Evolutionary conservation across 441 rosid genomes (phyloP), one percentile per base, ranked within the genome.

Genomic region (Erodium texanum): DNA sequence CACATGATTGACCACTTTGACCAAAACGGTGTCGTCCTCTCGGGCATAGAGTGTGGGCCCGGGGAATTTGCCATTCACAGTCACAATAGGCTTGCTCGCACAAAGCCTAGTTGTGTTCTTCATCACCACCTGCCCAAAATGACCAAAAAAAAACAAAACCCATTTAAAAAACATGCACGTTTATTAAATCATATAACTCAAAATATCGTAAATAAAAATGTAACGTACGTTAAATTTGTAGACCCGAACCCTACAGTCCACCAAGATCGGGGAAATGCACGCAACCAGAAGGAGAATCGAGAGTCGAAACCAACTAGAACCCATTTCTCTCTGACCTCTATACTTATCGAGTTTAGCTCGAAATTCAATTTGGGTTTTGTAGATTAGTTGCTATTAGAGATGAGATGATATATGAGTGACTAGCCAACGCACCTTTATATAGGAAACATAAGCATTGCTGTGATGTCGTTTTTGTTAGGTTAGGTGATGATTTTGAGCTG

Each of bases 31-130:
- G 64, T 85, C 88, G 24, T 90, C 92, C 67, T 89, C 89, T 73
- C 81, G 76, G 20, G 74, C 90, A 38, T 85, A 78, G 14, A 87
- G 45, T 3, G 89, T 84, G 3, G 90, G 90, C 63, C 92, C 92
- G 3, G 92, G 92, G 70, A 75, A 85, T 78, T 73, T 79, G 74
- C 90, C 85, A 65, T 89, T 89, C 27, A 87, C 87, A 0, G 81
- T 74, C 38, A 81, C 86, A 24, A 82, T 85, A 20, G 81, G 81
- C 75, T 85, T 82, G 52, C 84, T 82, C 68, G 80, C 85, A 79
- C 86, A 85, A 71, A 85, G 38, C 62, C 86, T 85, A 64, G 82
- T 85, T 64, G 81, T 76, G 15, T 79, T 83, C 81, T 85, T 85
- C 81, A 80, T 85, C 73, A 76, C 77, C 16, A 81, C 78, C 83